Conservation (phyloP, 768 basidiomycete species). For the Cyclocybe cylindracea region DNA sequence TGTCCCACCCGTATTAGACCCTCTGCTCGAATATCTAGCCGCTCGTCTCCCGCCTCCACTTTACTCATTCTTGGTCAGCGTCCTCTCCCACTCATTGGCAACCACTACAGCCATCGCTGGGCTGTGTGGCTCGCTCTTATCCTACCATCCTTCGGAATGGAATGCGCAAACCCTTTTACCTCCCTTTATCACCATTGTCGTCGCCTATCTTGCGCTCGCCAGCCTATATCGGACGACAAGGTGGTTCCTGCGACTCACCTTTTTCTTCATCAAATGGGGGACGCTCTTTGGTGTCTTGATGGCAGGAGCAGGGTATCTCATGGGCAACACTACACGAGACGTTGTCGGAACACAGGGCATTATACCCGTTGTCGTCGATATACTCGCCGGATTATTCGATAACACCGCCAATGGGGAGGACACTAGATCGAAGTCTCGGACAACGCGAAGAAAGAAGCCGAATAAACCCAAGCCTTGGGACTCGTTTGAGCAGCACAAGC, state of each 20-base stretch:
- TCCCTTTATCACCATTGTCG: slow-evolving; percentile 70
- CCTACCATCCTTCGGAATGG: slow-evolving; percentile 60
- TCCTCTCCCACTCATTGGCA: slow-evolving; percentile 54
- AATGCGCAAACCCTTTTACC: slow-evolving; percentile 68
- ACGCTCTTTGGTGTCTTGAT: slow-evolving; percentile 53
- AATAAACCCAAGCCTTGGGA: slow-evolving; percentile 60
- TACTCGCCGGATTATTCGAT: slow-evolving; percentile 35
- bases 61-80: slow-evolving; percentile 49
- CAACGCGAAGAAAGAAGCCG: slow-evolving; percentile 19
- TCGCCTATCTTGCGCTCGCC: slow-evolving; percentile 74
- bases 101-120: slow-evolving; percentile 49
- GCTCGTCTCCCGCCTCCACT: slow-evolving; percentile 56
- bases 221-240: slow-evolving; percentile 79
- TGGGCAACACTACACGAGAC: slow-evolving; percentile 34
- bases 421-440: slow-evolving; percentile 3
- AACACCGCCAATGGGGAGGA: not conserved
- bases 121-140: slow-evolving; percentile 47
- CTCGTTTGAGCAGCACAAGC: slow-evolving; percentile 58
- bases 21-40: slow-evolving; percentile 54
- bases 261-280: slow-evolving; percentile 83
- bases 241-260: slow-evolving; percentile 65
- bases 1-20: slow-evolving; percentile 50
- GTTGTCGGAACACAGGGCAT: slow-evolving; percentile 37
- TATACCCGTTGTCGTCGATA: slow-evolving; percentile 37
- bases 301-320: slow-evolving; percentile 57